Percentiles rank a stretch among this genome's conserved stretches.
Evolutionary conservation across 2,329 filamentous ascomycete genomes (phyloP).

Genomic region (Herpomyces periplanetae): DNA sequence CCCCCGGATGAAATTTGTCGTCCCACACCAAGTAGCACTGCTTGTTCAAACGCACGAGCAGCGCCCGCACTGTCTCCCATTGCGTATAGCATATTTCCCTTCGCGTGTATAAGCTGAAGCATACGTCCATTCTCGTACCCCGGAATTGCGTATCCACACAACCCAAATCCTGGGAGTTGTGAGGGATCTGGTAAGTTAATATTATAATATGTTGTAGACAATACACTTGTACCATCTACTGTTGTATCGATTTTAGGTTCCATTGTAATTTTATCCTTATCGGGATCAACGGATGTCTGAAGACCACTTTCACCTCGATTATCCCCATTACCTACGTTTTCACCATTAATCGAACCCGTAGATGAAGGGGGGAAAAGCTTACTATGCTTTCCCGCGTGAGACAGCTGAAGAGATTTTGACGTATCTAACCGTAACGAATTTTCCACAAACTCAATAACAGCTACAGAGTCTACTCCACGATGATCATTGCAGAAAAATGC

Average conservation of each 20-base stretch:
- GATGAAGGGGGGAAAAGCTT: too few relatives aligned
- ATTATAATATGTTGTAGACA: too few relatives aligned
- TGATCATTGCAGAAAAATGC: conserved; percentile 47
- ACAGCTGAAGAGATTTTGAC: conserved; percentile 9
- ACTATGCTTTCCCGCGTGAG: too few relatives aligned
- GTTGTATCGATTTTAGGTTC: too few relatives aligned
- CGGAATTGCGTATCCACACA: conserved; percentile 47
- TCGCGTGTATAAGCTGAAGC: conserved; percentile 69
- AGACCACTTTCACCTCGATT: too few relatives aligned
- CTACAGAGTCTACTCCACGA: conserved; percentile 42
- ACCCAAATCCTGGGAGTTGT: conserved; percentile 21
- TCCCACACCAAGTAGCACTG: conserved; percentile 53
- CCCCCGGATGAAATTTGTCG: conserved; percentile 19
- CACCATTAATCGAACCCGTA: too few relatives aligned
- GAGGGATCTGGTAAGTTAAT: too few relatives aligned
- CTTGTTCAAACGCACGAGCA: conserved; percentile 68
- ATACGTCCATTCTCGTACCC: conserved; percentile 68
- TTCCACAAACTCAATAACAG: conserved; percentile 55
- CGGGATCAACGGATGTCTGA: too few relatives aligned
- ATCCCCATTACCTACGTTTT: too few relatives aligned
- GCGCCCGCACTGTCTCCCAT: conserved; percentile 42
- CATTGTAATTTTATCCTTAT: too few relatives aligned
- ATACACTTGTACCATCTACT: too few relatives aligned
- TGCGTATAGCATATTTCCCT: conserved; percentile 90
- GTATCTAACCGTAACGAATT: conserved; percentile 17